Percentiles rank a stretch among this genome's conserved stretches.
Conservation (phyloP, 2,329 filamentous ascomycete species). For the Xylariaceae sp. region DNA sequence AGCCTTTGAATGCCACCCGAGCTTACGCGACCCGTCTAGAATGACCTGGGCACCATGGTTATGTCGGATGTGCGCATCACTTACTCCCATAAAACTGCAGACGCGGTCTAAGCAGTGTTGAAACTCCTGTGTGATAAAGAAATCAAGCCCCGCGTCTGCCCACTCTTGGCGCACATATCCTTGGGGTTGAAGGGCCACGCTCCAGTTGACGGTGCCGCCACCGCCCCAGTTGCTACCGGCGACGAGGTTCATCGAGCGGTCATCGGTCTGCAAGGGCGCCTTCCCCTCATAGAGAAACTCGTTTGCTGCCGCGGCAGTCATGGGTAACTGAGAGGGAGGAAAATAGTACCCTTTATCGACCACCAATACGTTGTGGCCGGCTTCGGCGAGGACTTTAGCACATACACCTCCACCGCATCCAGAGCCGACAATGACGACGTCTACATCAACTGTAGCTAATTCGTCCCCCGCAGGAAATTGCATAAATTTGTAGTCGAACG, state of each 20-base stretch:
- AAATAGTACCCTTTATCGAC: conserved; percentile 75
- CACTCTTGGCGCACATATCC: conserved; percentile 72
- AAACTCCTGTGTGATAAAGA: conserved; percentile 69
- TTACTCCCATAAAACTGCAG: conserved; percentile 38
- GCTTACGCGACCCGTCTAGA: conserved; percentile 68
- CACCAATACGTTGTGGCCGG: conserved; percentile 62
- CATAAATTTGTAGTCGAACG: conserved; percentile 66
- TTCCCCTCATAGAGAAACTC: conserved; percentile 66
- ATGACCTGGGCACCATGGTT: conserved; percentile 68
- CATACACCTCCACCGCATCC: conserved; percentile 74
- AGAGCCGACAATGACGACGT: conserved; percentile 76
- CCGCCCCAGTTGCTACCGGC: conserved; percentile 73
- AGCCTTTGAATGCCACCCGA: conserved; percentile 67
- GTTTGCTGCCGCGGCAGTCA: conserved; percentile 60
- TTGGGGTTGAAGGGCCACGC: conserved; percentile 57
- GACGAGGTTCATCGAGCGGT: conserved; percentile 59
- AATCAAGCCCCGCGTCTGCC: conserved; percentile 64
- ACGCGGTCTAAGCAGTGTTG: conserved; percentile 65
- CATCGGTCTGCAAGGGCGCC: conserved; percentile 55
- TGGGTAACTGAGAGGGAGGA: conserved; percentile 68
- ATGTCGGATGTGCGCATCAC: conserved; percentile 56
- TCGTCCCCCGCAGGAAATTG: conserved; percentile 56
- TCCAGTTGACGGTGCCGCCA: conserved; percentile 77
- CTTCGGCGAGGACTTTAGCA: conserved; percentile 70
- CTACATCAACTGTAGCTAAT: conserved; percentile 71